These are phyloP conservation scores for Niveomyces coronatus DNA, from an alignment of 2,329 filamentous ascomycete species.

Conservation along the genomic window DNA sequence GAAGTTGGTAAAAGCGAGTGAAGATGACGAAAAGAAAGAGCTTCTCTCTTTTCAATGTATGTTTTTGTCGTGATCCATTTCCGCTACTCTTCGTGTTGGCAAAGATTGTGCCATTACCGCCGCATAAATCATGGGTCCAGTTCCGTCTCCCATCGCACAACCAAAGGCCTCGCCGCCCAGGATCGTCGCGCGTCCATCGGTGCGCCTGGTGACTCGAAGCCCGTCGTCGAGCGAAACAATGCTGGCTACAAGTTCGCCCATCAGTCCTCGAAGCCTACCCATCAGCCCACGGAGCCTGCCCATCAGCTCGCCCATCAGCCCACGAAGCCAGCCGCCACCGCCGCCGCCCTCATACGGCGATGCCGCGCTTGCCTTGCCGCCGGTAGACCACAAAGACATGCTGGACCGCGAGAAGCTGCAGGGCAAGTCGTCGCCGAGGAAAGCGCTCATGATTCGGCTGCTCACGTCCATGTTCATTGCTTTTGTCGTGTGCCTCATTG, in stretches of 20 bases:
- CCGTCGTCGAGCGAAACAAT: constrained; percentile 5
- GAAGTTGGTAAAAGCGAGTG: neutral
- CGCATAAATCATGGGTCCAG: neutral
- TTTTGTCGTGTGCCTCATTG: constrained; percentile 8
- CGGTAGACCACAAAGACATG: constrained; percentile 1
- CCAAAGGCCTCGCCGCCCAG: neutral
- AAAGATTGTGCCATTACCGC: too few species aligned
- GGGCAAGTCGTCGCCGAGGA: neutral
- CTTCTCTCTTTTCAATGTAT: neutral
- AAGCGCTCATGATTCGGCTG: constrained; percentile 4
- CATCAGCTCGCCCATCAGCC: constrained; percentile 2
- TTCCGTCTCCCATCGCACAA: neutral
- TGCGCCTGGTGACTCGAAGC: neutral
- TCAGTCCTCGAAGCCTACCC: constrained; percentile 3
- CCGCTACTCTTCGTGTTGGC: too few species aligned
- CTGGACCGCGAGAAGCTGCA: constrained; percentile 1
- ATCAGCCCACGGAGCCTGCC: neutral
- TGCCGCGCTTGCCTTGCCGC: neutral
- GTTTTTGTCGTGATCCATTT: too few species aligned
- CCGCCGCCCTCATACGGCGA: constrained; percentile 7
- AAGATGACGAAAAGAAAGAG: neutral
- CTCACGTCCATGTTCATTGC: constrained; percentile 8
- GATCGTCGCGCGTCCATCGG: neutral
- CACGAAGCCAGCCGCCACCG: constrained; percentile 5
- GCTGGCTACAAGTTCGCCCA: constrained; percentile 2